phyloP scores from a whole-genome alignment of 805 yeast genomes.

The Hanseniaspora singularis region DNA sequence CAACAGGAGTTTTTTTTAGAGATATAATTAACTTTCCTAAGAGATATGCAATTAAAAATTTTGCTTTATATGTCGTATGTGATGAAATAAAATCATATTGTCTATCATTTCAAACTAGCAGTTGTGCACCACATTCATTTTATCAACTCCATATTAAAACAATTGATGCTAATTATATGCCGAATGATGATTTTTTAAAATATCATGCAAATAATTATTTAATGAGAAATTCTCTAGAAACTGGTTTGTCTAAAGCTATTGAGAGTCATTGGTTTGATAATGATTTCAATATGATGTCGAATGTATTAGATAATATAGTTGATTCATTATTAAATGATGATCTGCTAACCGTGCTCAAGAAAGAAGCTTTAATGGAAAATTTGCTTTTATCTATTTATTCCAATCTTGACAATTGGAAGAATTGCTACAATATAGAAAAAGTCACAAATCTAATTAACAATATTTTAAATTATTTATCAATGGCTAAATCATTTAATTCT shows the following conservation, averaged over 20 bases:
- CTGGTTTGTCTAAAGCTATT: not conserved
- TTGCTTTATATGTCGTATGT: not conserved
- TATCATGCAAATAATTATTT: constrained; percentile 6
- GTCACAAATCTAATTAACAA: not conserved
- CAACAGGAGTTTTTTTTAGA: not conserved
- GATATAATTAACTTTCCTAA: not conserved
- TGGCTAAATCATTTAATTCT: not conserved
- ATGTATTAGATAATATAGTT: not conserved
- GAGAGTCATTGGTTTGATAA: not conserved
- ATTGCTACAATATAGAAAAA: not conserved
- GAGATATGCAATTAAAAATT: not conserved
- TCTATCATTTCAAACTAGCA: constrained; percentile 5
- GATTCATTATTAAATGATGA: not conserved
- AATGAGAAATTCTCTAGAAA: not conserved
- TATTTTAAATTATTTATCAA: not conserved
- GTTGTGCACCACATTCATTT: not conserved
- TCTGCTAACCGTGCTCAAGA: not conserved
- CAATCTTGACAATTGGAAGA: not conserved
- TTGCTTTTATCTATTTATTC: not conserved
- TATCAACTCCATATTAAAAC: constrained; percentile 11
- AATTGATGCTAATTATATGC: not conserved
- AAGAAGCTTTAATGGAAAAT: not conserved
- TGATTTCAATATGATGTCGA: not conserved
- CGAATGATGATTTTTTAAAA: not conserved
- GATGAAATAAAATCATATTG: constrained; percentile 2